Evolutionary conservation across 2,329 filamentous ascomycete species (phyloP).

Genomic region (Leptographium lundbergii): DNA sequence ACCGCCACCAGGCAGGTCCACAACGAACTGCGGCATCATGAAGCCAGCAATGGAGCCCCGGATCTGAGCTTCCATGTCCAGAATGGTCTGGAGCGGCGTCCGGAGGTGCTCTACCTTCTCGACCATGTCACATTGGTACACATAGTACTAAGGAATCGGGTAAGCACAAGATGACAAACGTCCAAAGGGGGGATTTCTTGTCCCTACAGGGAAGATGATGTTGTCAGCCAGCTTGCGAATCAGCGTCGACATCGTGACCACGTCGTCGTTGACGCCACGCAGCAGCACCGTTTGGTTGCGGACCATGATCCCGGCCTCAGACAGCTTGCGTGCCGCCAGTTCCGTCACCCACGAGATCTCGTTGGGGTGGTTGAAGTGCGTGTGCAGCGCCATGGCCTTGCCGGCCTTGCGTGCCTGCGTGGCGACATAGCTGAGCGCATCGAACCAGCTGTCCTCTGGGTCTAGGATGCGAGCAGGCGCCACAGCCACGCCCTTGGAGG

Average conservation of each 20-base stretch:
- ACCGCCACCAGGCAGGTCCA: conserved; percentile 50
- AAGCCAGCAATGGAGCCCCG: conserved; percentile 50
- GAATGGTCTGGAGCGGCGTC: conserved; percentile 45
- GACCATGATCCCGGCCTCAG: conserved; percentile 38
- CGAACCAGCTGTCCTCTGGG: conserved; percentile 36
- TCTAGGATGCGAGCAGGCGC: conserved; percentile 42
- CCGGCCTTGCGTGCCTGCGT: conserved; percentile 36
- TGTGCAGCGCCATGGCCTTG: conserved; percentile 50
- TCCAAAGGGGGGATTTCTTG: not conserved
- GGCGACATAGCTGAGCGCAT: conserved; percentile 36
- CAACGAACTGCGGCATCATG: conserved; percentile 48
- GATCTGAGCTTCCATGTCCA: conserved; percentile 43
- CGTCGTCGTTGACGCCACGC: conserved; percentile 44
- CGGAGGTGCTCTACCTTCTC: conserved; percentile 47
- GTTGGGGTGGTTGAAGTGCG: conserved; percentile 51
- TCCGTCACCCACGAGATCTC: conserved; percentile 50
- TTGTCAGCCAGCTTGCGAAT: conserved; percentile 42
- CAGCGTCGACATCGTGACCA: conserved; percentile 37
- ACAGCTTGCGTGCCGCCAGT: conserved; percentile 36
- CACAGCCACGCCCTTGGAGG: conserved; percentile 49
- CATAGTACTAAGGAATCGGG: conserved; percentile 39
- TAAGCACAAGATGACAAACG: not conserved
- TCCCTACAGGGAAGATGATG: conserved; percentile 40
- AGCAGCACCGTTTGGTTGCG: conserved; percentile 50
- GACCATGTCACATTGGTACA: conserved; percentile 55